Evolutionary conservation across 768 basidiomycete species (phyloP).

Genomic region (Amanita inopinata): DNA sequence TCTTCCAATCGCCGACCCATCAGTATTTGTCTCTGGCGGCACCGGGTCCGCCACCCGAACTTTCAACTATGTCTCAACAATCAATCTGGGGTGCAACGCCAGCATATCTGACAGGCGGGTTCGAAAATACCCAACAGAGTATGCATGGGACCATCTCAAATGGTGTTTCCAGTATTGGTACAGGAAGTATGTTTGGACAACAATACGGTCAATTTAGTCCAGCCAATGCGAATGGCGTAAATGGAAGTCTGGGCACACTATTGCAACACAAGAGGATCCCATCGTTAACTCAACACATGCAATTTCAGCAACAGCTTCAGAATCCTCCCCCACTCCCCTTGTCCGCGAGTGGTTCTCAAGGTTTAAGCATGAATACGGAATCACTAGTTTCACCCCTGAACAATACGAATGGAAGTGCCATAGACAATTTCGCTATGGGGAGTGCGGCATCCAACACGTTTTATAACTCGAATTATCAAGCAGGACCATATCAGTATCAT

Average conservation of each 20-base stretch:
- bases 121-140: constrained; percentile 23
- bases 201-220: constrained; percentile 11
- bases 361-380: not conserved
- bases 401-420: too few species aligned
- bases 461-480: constrained; percentile 3
- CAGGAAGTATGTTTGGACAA: constrained; percentile 7
- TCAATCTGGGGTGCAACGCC: constrained; percentile 25
- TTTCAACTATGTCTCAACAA: constrained; percentile 23
- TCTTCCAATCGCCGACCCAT: constrained; percentile 4
- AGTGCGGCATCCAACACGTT: not conserved
- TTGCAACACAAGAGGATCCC: not conserved
- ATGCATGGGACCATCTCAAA: constrained; percentile 11
- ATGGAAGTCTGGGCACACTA: not conserved
- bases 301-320: constrained; percentile 4
- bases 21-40: constrained; percentile 18
- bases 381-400: too few species aligned
- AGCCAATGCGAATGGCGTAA: constrained; percentile 5
- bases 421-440: not conserved
- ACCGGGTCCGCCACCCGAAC: constrained; percentile 16
- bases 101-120: constrained; percentile 17
- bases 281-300: not conserved
- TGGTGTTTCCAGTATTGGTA: not conserved
- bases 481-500: not conserved
- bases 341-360: not conserved
- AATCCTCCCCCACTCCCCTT: not conserved